Base-by-base conservation (phyloP, 2,329 filamentous ascomycete species). In the Phoma sp. region DNA sequence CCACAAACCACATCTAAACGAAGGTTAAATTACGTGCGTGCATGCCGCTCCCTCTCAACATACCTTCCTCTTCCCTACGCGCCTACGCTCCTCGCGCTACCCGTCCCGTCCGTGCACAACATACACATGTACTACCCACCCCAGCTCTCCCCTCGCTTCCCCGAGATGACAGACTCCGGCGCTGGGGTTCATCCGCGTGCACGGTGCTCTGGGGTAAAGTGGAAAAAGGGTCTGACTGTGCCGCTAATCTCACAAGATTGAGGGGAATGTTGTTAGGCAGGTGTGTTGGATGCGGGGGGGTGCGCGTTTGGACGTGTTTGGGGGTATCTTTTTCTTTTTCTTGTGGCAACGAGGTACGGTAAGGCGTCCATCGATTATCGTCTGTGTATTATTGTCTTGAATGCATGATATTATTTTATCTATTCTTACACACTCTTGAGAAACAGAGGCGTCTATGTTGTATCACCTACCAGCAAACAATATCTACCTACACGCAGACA, bases 401-500 rank as follows among this genome's bases (percentile, higher is more conserved):
- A 29, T 12, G 27, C 27, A 29, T 9, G 27, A 4, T 29, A 10
- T 13, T 5, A 13, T 31, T 6, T 31, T 31, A 31, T 31, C 8
- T 31, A 31, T 15, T 17, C n/a, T 22, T 32, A 36, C 27, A 45
- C 33, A 29, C 37, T 15, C 35, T 15, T 50, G 35, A 40, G 27
- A 10, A 33, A 45, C 24, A 13, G 40, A 37, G 51, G 51, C 45
- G 51, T 13, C 3, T 21, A 35, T 31, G 40, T 17, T 39, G 51
- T 36, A 19, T n/a, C n/a, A 27, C n/a, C 44, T 17, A 10, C 37
- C n/a, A 25, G 32, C 46, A 48, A 32, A 27, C 17, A 17, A 17
- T 17, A 17, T 17, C 17, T 19, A 22, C 31, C 51, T 67, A 73
- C 24, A 60, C 64, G 60, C 87, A 91, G 4, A 90, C 73, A 69